Evolutionary conservation across 495 filamentous ascomycete genomes (phyloP), one percentile per base, ranked within the genome.

Genomic region (Xylaria palmicola): DNA sequence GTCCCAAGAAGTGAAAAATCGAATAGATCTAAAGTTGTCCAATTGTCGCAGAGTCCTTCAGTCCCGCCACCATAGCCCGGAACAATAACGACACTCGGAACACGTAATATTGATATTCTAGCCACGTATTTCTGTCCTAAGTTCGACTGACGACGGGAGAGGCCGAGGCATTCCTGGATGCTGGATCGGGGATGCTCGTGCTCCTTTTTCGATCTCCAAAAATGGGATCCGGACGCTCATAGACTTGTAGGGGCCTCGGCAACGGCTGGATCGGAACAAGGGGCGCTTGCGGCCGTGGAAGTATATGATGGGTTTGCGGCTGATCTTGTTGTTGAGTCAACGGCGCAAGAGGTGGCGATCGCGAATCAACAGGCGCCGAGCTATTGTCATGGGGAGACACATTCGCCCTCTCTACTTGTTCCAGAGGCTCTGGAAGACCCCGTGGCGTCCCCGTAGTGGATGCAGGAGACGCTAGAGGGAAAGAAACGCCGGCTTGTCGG

Each of bases 151-250:
- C 62, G 59, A 67, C 69, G 32, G 69, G 68, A 27, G 69, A 69
- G 57, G 64, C 69, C 15, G 69, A 67, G 26, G 69, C 58, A 60
- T 65, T 57, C 37, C 60, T 68, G 34, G 62, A 37, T 17, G 43
- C 59, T 53, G 63, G 64, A 53, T 69, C 67, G 37, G 65, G 58
- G 34, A 68, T 70, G 44, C 59, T 66, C 44, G 66, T 60, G 44
- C 66, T 60, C 56, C 69, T 71, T 17, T 71, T 67, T 67, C 69
- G 66, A 52, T 69, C 52, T 39, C 66, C 66, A 22, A 71, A 71
- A 37, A 71, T 71, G 34, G 69, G 69, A 55, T 71, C 69, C 59
- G 68, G 41, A 13, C 52, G 60, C 40, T 68, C 69, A 62, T 68
- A 69, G 8, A 41, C 22, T 15, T 66, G 68, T 26, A 49, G n/a